These are phyloP conservation scores for Trichoderma sp. DNA, from an alignment of 2,329 filamentous ascomycete genomes.

Conservation along the genomic window DNA sequence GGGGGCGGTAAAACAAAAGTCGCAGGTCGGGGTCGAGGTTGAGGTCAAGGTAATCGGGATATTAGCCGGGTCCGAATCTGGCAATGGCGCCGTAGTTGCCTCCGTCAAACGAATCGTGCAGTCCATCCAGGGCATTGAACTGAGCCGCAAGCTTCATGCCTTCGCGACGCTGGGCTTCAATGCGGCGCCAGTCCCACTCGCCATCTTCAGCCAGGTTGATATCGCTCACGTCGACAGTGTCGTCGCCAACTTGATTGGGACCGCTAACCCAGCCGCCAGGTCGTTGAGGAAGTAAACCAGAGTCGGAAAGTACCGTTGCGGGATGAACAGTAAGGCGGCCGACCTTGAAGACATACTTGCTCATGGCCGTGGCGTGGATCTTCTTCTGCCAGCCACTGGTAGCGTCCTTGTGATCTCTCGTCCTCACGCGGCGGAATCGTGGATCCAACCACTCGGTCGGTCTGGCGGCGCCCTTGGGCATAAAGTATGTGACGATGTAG, in stretches of 20 bases:
- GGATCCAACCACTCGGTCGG: slow-evolving; percentile 59
- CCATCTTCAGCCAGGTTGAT: slow-evolving; percentile 42
- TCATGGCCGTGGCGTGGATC: slow-evolving; percentile 71
- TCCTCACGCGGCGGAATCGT: slow-evolving; percentile 48
- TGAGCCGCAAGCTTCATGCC: slow-evolving; percentile 60
- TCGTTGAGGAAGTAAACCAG: slow-evolving; percentile 72
- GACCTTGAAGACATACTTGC: slow-evolving; percentile 83
- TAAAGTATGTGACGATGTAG: slow-evolving; percentile 75
- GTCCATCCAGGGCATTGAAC: slow-evolving; percentile 60
- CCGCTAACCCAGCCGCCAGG: slow-evolving; percentile 67
- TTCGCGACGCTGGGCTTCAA: slow-evolving; percentile 59
- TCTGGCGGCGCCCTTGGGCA: slow-evolving; percentile 62
- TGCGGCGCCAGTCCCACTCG: slow-evolving; percentile 62
- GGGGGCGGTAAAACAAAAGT: neutral
- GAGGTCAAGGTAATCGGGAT: neutral
- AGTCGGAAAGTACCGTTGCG: slow-evolving; percentile 71
- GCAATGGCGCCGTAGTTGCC: slow-evolving; percentile 57
- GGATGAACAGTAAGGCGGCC: slow-evolving; percentile 84
- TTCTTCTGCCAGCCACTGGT: slow-evolving; percentile 60
- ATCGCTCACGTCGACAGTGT: slow-evolving; percentile 45
- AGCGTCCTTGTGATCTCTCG: slow-evolving; percentile 44
- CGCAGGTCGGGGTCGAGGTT: neutral
- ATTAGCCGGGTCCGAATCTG: slow-evolving; percentile 50
- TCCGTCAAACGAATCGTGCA: slow-evolving; percentile 57
- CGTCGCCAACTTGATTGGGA: slow-evolving; percentile 47